phyloP scores from a whole-genome alignment of 768 basidiomycete species.

The Phylloporus sp. region DNA sequence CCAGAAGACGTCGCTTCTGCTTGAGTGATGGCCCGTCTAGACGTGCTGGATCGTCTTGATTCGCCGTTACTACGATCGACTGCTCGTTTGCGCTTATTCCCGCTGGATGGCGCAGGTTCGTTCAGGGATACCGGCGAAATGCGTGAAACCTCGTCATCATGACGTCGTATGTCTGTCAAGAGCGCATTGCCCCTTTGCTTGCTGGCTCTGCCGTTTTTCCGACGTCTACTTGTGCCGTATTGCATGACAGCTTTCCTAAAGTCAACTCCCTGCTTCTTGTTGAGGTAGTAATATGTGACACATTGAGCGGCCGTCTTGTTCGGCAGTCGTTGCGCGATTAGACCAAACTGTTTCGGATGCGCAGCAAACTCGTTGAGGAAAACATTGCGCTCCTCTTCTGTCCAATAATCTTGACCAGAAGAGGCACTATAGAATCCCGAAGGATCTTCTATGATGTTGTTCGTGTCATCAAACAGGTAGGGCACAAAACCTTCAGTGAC shows the following conservation, averaged over 20 bases:
- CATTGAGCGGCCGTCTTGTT: slow-evolving; percentile 88
- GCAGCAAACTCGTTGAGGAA: slow-evolving; percentile 81
- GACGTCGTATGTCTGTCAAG: slow-evolving; percentile 74
- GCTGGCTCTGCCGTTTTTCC: slow-evolving; percentile 51
- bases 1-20: slow-evolving; percentile 44
- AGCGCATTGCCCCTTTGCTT: slow-evolving; percentile 83
- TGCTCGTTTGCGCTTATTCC: slow-evolving; percentile 40
- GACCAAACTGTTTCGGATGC: slow-evolving; percentile 93
- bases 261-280: slow-evolving; percentile 86
- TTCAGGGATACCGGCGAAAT: slow-evolving; percentile 20
- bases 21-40: slow-evolving; percentile 41
- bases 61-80: slow-evolving; percentile 31
- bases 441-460: slow-evolving; percentile 74
- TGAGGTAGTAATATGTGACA: slow-evolving; percentile 90
- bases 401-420: slow-evolving; percentile 84
- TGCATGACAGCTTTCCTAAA: slow-evolving; percentile 73
- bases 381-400: slow-evolving; percentile 71
- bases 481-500: slow-evolving; percentile 59
- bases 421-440: slow-evolving; percentile 68
- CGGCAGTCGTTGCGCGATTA: slow-evolving; percentile 74
- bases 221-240: slow-evolving; percentile 63
- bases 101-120: slow-evolving; percentile 25
- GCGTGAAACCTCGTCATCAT: slow-evolving; percentile 50
- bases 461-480: slow-evolving; percentile 79
- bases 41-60: slow-evolving; percentile 31